Percentiles rank a stretch among this genome's conserved stretches.
Evolutionary conservation across 495 filamentous ascomycete genomes (phyloP).

Genomic region (Penicillium angulare): DNA sequence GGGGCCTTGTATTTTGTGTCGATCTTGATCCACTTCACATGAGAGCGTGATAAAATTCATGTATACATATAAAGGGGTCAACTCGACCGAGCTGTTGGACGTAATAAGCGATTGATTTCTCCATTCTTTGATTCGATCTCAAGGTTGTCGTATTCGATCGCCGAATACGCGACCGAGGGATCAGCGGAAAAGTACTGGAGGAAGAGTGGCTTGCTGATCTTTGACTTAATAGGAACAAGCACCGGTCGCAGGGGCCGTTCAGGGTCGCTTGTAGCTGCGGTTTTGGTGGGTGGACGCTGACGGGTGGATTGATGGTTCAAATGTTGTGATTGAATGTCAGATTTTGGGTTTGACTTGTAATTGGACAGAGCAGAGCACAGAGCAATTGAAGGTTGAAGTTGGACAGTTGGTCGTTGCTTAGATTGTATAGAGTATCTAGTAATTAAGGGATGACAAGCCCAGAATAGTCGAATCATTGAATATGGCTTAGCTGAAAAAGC

Average conservation of each 20-base stretch:
- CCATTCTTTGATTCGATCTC: not conserved
- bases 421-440: too few species aligned
- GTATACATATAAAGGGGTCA: not conserved
- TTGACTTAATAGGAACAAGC: not conserved
- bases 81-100: not conserved
- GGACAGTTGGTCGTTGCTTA: too few species aligned
- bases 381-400: too few species aligned
- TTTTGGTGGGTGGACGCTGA: too few species aligned
- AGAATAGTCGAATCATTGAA: too few species aligned
- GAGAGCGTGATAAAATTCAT: not conserved
- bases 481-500: too few species aligned
- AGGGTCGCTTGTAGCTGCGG: too few species aligned
- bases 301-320: too few species aligned
- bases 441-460: too few species aligned
- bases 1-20: not conserved
- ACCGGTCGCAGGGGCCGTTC: not conserved
- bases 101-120: not conserved
- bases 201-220: not conserved
- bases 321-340: too few species aligned
- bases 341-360: too few species aligned
- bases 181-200: not conserved
- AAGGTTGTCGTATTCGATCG: not conserved
- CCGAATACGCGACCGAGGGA: slow-evolving; percentile 8
- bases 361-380: too few species aligned
- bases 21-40: not conserved